Conservation (phyloP, 129 eudicot genomes). For the Chrysanthemum makinoi region DNA sequence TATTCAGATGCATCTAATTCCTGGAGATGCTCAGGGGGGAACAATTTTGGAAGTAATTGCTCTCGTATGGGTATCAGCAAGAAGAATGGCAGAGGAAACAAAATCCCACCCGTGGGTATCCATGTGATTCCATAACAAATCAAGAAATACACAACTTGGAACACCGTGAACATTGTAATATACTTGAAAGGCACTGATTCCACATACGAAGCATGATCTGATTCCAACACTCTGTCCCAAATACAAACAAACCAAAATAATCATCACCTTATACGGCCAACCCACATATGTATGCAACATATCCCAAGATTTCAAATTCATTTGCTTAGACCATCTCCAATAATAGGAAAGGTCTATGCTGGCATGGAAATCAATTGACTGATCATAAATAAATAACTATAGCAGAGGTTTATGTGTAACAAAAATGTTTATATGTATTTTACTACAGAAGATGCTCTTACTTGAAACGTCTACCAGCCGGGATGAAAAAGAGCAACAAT, state of each 20-base stretch:
- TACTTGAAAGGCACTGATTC: slow-evolving; percentile 66
- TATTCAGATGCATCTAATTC: slow-evolving; percentile 84
- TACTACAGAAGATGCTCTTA: slow-evolving; percentile 21
- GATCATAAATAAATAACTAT: too few relatives aligned
- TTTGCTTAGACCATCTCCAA: too few relatives aligned
- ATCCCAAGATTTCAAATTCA: too few relatives aligned
- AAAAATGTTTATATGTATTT: neutral
- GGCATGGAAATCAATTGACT: neutral
- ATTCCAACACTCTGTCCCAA: slow-evolving; percentile 52
- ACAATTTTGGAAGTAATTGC: slow-evolving; percentile 66
- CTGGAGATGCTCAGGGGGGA: slow-evolving; percentile 55
- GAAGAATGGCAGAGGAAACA: slow-evolving; percentile 80
- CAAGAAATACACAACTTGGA: slow-evolving; percentile 68
- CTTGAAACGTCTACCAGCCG: slow-evolving; percentile 62
- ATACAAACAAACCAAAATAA: slow-evolving; percentile 16
- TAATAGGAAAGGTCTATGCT: too few relatives aligned
- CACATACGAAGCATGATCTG: slow-evolving; percentile 56
- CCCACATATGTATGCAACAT: too few relatives aligned
- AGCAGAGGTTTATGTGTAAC: neutral
- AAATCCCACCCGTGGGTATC: slow-evolving; percentile 89
- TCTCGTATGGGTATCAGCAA: slow-evolving; percentile 63
- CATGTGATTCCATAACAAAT: slow-evolving; percentile 84
- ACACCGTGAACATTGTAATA: slow-evolving; percentile 54
- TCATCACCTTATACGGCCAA: too few relatives aligned
- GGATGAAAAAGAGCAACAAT: slow-evolving; percentile 58